Conservation (phyloP, 345 rosid genomes). For the Salix koriyanagi region DNA sequence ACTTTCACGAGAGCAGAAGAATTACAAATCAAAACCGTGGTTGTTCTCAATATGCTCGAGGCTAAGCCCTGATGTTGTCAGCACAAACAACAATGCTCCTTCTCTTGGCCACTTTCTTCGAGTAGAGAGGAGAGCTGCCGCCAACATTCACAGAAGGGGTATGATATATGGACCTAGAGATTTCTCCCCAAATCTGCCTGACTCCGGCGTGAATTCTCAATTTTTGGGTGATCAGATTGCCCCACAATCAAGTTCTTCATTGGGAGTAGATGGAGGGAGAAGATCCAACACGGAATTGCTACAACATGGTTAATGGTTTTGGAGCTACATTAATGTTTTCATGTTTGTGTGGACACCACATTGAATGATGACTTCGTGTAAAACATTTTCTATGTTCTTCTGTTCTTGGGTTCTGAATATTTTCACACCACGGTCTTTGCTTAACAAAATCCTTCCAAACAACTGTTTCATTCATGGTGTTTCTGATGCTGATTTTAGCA, state of each 20-base stretch:
- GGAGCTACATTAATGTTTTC: constrained; percentile 39
- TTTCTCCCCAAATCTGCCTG: constrained; percentile 21
- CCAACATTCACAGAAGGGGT: constrained; percentile 25
- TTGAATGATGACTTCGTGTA: constrained; percentile 18
- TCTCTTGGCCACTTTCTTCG: constrained; percentile 74
- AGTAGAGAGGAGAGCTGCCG: constrained; percentile 55
- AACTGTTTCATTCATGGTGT: too few species aligned
- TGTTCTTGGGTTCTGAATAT: not conserved
- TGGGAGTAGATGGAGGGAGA: constrained; percentile 15
- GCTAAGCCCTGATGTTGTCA: constrained; percentile 58
- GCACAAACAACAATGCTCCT: constrained; percentile 33
- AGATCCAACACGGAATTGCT: constrained; percentile 24
- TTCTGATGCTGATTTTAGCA: too few species aligned
- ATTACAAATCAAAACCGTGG: constrained; percentile 54
- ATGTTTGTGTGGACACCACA: constrained; percentile 41
- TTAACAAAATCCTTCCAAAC: too few species aligned
- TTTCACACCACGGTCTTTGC: too few species aligned
- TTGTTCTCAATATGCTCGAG: constrained; percentile 73
- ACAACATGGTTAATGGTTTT: constrained; percentile 27
- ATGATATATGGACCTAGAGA: constrained; percentile 24
- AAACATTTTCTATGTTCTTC: not conserved
- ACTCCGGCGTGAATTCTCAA: constrained; percentile 19
- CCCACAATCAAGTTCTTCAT: constrained; percentile 11
- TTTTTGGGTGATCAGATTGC: constrained; percentile 25
- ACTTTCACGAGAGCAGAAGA: constrained; percentile 33